A percentile compares a stretch with the other conserved stretches of the same genome.
phyloP scores from a whole-genome alignment of 768 basidiomycete species.

The Boletus insuetus region DNA sequence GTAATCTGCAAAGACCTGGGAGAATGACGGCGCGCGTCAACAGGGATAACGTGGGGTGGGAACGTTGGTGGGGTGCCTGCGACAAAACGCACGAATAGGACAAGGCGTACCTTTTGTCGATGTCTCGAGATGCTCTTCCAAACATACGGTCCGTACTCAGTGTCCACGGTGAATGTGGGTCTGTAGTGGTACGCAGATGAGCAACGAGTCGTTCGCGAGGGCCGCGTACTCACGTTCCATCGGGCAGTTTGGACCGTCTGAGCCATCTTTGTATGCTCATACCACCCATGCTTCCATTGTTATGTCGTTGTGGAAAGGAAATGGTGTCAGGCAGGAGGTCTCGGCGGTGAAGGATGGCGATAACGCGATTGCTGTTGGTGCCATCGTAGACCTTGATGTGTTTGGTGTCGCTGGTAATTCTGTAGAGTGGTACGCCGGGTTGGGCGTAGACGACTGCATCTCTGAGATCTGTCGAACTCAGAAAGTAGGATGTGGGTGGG shows the following conservation, averaged over 20 bases:
- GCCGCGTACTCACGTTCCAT: conserved; percentile 22
- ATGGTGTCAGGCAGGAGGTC: conserved; percentile 28
- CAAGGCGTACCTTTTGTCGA: conserved; percentile 19
- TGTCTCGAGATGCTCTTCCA: conserved; percentile 26
- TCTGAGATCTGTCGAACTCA: conserved; percentile 19
- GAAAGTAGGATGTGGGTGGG: conserved; percentile 28
- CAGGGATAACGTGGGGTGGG: background rate
- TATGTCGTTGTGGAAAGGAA: conserved; percentile 22
- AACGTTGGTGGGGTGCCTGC: background rate
- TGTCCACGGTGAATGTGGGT: conserved; percentile 19
- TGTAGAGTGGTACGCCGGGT: conserved; percentile 25
- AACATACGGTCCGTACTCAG: conserved; percentile 22
- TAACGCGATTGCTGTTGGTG: conserved; percentile 6
- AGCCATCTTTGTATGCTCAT: conserved; percentile 28
- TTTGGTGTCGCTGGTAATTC: conserved; percentile 19
- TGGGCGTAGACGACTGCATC: conserved; percentile 19
- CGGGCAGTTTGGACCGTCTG: conserved; percentile 21
- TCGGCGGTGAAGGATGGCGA: conserved; percentile 27
- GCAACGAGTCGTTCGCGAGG: background rate
- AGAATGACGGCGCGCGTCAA: background rate
- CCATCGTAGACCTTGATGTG: conserved; percentile 17
- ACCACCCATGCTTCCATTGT: background rate
- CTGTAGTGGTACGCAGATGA: conserved; percentile 2
- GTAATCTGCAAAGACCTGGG: conserved; percentile 23
- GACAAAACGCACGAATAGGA: background rate